Evolutionary conservation across 345 rosid species (phyloP).

Genomic region (Eutrema yunnanense): DNA sequence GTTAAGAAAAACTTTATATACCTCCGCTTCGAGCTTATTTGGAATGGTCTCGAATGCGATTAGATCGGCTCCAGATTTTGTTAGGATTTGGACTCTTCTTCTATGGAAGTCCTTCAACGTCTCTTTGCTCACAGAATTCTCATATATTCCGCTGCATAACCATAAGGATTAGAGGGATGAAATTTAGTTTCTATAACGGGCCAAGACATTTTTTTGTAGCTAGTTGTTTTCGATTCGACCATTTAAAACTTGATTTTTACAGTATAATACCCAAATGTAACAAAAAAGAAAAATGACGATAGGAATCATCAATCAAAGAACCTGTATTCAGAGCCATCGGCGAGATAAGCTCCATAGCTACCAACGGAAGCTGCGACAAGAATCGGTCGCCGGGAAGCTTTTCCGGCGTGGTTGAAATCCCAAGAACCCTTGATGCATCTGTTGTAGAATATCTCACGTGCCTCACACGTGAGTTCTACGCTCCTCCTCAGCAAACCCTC

Average conservation of each 20-base stretch:
- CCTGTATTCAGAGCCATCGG: slow-evolving; percentile 96
- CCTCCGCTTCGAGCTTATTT: slow-evolving; percentile 87
- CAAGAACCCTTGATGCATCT: slow-evolving; percentile 49
- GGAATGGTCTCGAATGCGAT: slow-evolving; percentile 91
- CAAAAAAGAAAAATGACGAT: neutral
- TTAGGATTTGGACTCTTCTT: slow-evolving; percentile 69
- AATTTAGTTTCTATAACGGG: neutral
- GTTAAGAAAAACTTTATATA: slow-evolving; percentile 9
- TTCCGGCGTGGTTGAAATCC: slow-evolving; percentile 39
- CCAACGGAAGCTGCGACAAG: slow-evolving; percentile 90
- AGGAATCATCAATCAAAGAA: neutral
- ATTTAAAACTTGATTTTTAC: neutral
- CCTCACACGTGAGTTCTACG: slow-evolving; percentile 79
- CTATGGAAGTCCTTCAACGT: slow-evolving; percentile 83
- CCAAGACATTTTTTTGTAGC: neutral
- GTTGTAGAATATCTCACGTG: slow-evolving; percentile 60
- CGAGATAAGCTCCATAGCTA: slow-evolving; percentile 92
- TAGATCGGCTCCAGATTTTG: slow-evolving; percentile 61
- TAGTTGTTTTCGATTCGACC: neutral
- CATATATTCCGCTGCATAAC: slow-evolving; percentile 62
- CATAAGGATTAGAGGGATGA: neutral
- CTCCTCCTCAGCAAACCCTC: slow-evolving; percentile 60
- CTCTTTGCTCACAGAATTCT: slow-evolving; percentile 47
- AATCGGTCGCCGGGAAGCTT: slow-evolving; percentile 40
- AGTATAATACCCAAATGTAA: neutral